phyloP scores from a whole-genome alignment of 2,329 filamentous ascomycete genomes.

The Calonectria naviculata region DNA sequence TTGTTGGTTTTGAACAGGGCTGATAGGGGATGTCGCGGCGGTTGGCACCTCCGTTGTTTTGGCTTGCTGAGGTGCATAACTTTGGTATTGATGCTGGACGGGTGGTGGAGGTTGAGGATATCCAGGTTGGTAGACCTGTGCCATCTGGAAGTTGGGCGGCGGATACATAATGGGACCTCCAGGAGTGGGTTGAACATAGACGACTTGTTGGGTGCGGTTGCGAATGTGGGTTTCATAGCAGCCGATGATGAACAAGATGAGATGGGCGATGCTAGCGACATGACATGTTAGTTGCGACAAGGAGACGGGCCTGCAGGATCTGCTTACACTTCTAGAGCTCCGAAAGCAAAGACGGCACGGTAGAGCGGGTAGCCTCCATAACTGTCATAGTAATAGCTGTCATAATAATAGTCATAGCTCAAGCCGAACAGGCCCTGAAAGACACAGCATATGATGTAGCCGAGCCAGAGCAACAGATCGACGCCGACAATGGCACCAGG shows the following conservation, averaged over 20 bases:
- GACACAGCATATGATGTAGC: background rate
- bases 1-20: background rate
- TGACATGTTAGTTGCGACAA: background rate
- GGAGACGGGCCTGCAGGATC: background rate
- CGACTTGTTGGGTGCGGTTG: conserved; percentile 21
- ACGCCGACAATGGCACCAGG: conserved; percentile 25
- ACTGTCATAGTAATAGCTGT: background rate
- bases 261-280: conserved; percentile 24
- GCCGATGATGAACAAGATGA: conserved; percentile 36
- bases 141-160: conserved; percentile 2
- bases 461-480: conserved; percentile 29
- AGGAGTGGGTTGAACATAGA: conserved; percentile 23
- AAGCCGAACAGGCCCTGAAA: background rate
- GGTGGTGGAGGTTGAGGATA: background rate
- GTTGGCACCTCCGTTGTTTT: background rate
- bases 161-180: background rate
- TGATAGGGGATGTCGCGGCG: background rate
- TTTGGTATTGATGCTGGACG: background rate
- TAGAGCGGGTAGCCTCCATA: background rate
- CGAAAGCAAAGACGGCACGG: conserved; percentile 11
- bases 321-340: conserved; percentile 13
- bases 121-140: conserved; percentile 9
- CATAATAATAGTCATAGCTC: background rate
- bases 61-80: background rate
- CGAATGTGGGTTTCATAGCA: conserved; percentile 34